Conservation (phyloP, 495 filamentous ascomycete species). For the Evernia prunastri region DNA sequence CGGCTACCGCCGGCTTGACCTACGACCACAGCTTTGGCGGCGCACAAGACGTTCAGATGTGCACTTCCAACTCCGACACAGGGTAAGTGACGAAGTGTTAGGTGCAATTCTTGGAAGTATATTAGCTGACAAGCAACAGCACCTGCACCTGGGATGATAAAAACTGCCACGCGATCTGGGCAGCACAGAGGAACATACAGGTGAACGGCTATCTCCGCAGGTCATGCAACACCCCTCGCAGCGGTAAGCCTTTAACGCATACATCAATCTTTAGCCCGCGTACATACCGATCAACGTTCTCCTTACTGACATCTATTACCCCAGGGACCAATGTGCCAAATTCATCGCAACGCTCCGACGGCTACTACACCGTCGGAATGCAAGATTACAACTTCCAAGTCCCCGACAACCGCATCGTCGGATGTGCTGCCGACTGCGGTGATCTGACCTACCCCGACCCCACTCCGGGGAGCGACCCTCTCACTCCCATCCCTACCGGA, state of each 20-base stretch:
- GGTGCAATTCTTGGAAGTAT: background rate
- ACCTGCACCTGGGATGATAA: slow-evolving; percentile 13
- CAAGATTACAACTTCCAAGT: slow-evolving; percentile 10
- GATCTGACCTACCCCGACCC: slow-evolving; percentile 11
- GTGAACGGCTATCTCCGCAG: slow-evolving; percentile 13
- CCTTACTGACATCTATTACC: background rate
- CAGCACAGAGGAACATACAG: slow-evolving; percentile 10
- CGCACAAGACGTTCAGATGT: slow-evolving; percentile 8
- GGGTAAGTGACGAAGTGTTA: background rate
- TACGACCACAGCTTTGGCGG: slow-evolving; percentile 18
- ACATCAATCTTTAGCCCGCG: background rate
- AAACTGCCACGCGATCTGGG: slow-evolving; percentile 12
- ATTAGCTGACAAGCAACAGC: slow-evolving; percentile 1
- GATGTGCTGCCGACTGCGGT: slow-evolving; percentile 13
- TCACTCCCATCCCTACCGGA: slow-evolving; percentile 3
- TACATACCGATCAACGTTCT: background rate
- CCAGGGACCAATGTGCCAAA: slow-evolving; percentile 12
- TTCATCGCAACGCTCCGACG: slow-evolving; percentile 3
- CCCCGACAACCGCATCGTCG: slow-evolving; percentile 7
- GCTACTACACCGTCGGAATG: slow-evolving; percentile 15
- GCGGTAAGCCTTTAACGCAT: slow-evolving; percentile 2
- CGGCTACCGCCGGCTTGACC: background rate
- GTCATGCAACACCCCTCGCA: slow-evolving; percentile 10
- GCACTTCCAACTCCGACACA: background rate
- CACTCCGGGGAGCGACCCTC: background rate